Evolutionary conservation across 2,329 filamentous ascomycete species (phyloP), one percentile per base, ranked within the genome.

Genomic region (Thelonectria rubi): DNA sequence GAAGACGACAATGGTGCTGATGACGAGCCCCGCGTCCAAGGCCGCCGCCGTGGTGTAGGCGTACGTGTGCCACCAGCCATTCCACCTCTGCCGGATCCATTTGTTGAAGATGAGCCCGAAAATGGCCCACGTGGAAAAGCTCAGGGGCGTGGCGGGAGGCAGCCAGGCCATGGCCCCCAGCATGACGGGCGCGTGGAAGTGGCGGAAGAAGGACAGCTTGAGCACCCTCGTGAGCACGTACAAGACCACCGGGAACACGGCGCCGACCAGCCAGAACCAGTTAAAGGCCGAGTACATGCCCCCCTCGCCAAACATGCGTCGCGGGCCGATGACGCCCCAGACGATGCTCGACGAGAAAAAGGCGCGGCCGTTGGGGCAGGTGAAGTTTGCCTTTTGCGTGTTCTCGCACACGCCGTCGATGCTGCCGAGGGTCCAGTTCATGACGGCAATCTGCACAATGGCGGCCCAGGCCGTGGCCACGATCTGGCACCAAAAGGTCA

Each of bases 131-230:
- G 80, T 76, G 15, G 84, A 81, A 68, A 88, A 89, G 64, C 81
- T 87, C 37, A 88, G 75, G 0, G 84, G 82, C 0, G 86, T 88
- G 0, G 87, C 87, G 0, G 86, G 86, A 1, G 86, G 87, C 12
- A 88, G 80, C 58, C 81, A 75, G 11, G 77, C 77, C 37, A 82
- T 79, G 12, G 83, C 84, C 14, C 84, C 84, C 58, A 88, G 84
- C 68, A 89, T 82, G 34, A 88, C 78, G 0, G 86, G 86, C 0
- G 82, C 83, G 64, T 80, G 83, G 53, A 89, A 74, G 68, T 83
- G 86, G 32, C 82, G 79, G 39, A 82, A 76, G 2, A 77, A 75
- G 70, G 73, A 14, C 20, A 66, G 43, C n/a, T 67, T 64, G n/a
- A 68, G 61, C n/a, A 63, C 58, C 53, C 63, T 69, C 5, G 81